Evolutionary conservation across 345 rosid species (phyloP), one percentile per base, ranked within the genome.

Genomic region (Lagerstroemia speciosa): DNA sequence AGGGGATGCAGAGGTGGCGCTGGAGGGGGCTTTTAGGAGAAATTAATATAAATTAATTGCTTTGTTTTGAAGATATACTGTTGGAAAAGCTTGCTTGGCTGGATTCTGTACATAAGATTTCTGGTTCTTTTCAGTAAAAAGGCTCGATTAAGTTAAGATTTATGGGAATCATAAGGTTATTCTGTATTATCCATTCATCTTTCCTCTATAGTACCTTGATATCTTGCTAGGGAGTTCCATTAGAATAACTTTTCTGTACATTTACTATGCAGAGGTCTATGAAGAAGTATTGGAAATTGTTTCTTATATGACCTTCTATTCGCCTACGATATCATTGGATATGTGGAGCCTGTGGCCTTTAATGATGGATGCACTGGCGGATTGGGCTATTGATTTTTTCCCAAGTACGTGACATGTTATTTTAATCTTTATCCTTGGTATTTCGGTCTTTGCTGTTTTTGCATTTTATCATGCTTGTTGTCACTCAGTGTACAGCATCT

Each of bases 271-370:
- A 95, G 99, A 95, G 89, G 99, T 95, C 67, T 95, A 87, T 81
- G 99, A 95, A 85, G 99, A 95, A 85, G 93, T 95, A 69, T 75
- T 92, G 90, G 99, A 95, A 81, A 92, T 95, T 76, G 94, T 90
- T 53, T 90, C 98, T n/a, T 88, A 90, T 74, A 92, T 95, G 99
- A 91, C 99, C 71, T 92, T 91, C 80, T 95, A 87, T 75, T 86
- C 98, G 64, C 99, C 99, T 27, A 86, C 83, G 43, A 92, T 95
- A 81, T 89, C 99, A 43, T 63, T 86, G 78, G 96, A 86, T 37
- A 90, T 95, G 96, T 95, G 99, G 99, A 88, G 86, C 77, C 96
- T 95, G 48, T 95, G 99, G 99, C 97, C 98, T 34, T 79, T 95
- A 81, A 86, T 95, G 96, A 82, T 86, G 78, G 97, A 90, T 66